Evolutionary conservation across 495 filamentous ascomycete species (phyloP).

Genomic region (Podospora pseudoanserina): DNA sequence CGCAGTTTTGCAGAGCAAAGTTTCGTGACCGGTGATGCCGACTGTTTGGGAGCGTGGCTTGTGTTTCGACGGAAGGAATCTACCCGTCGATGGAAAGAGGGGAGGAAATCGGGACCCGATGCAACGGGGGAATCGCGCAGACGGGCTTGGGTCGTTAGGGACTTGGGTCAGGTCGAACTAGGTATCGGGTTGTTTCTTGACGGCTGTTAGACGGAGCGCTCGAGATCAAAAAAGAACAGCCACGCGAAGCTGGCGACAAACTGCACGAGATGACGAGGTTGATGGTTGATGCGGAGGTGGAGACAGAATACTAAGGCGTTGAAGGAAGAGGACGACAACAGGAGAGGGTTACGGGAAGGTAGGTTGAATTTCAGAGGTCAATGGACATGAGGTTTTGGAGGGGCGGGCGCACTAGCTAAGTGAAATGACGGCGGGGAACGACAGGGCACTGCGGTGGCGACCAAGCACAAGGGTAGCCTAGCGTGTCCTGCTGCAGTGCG

Average conservation of each 20-base stretch:
- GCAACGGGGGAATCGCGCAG: background rate
- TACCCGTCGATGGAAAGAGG: constrained; percentile 2
- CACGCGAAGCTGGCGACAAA: constrained; percentile 15
- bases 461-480: constrained; percentile 32
- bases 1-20: background rate
- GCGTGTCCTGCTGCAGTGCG: constrained; percentile 29
- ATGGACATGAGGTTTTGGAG: constrained; percentile 33
- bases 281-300: constrained; percentile 12
- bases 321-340: constrained; percentile 10
- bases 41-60: background rate
- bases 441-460: constrained; percentile 37
- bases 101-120: background rate
- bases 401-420: constrained; percentile 36
- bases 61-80: constrained; percentile 5
- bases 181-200: background rate
- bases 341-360: constrained; percentile 8
- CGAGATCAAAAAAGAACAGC: background rate
- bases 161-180: background rate
- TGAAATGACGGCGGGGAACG: constrained; percentile 40
- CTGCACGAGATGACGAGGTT: constrained; percentile 7
- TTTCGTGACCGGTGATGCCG: background rate
- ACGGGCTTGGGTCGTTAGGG: background rate
- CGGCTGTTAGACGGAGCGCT: background rate
- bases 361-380: constrained; percentile 26
- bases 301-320: constrained; percentile 10